Evolutionary conservation across 257 asterid genomes (phyloP).

Genomic region (Nicotiana tomentosiformis): DNA sequence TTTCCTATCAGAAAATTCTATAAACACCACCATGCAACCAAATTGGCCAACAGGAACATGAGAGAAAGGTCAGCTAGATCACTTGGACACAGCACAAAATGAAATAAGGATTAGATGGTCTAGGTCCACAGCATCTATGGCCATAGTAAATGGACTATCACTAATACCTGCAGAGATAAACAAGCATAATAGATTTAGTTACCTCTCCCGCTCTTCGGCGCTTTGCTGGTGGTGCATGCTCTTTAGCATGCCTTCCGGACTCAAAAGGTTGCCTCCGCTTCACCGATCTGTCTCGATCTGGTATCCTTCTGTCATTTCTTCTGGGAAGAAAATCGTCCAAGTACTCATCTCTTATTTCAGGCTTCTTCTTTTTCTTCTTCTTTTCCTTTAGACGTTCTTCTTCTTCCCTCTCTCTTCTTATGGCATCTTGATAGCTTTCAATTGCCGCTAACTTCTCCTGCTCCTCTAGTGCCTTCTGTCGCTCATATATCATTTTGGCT

Average conservation of each 20-base stretch:
- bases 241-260: conserved; percentile 39
- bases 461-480: conserved; percentile 54
- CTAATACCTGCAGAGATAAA: neutral
- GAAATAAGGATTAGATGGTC: neutral
- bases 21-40: neutral
- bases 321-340: conserved; percentile 57
- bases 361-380: conserved; percentile 71
- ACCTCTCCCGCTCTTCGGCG: conserved; percentile 98
- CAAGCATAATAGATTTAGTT: conserved; percentile 8
- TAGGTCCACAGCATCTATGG: neutral
- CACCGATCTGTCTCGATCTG: conserved; percentile 57
- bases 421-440: conserved; percentile 56
- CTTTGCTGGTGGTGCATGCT: conserved; percentile 58
- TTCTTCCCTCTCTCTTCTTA: conserved; percentile 90
- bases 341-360: conserved; percentile 57
- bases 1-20: neutral
- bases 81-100: conserved; percentile 1
- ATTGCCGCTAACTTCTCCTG: conserved; percentile 60
- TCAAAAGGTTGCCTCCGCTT: conserved; percentile 57
- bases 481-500: conserved; percentile 39
- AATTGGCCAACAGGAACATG: neutral
- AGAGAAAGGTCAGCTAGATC: neutral
- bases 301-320: conserved; percentile 68
- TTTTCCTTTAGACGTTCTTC: conserved; percentile 67
- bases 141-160: neutral